phyloP scores from a whole-genome alignment of 2,329 filamentous ascomycete species.

The Huntiella moniliformis region DNA sequence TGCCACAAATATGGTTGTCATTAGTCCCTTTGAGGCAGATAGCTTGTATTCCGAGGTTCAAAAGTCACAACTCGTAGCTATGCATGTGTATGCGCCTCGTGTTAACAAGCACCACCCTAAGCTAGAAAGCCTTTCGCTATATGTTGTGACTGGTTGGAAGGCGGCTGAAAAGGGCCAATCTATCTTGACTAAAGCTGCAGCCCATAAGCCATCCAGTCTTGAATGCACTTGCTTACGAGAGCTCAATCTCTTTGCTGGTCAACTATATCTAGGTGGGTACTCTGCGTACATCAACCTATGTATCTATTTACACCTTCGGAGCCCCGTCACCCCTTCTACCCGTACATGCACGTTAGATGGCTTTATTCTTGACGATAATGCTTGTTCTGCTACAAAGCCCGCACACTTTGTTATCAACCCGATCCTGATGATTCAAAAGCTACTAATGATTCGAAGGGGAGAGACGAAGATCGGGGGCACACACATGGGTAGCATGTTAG shows the following conservation, averaged over 20 bases:
- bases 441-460: constrained; percentile 22
- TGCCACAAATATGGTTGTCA: constrained; percentile 24
- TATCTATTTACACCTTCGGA: constrained; percentile 30
- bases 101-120: constrained; percentile 19
- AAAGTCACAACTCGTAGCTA: constrained; percentile 17
- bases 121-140: constrained; percentile 29
- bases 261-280: constrained; percentile 39
- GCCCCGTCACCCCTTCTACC: constrained; percentile 12
- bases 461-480: constrained; percentile 23
- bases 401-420: constrained; percentile 19
- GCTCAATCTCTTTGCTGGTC: constrained; percentile 49
- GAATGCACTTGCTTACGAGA: constrained; percentile 20
- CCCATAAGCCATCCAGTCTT: too few relatives aligned
- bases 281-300: constrained; percentile 35
- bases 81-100: constrained; percentile 35
- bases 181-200: too few relatives aligned
- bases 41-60: constrained; percentile 24
- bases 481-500: constrained; percentile 23
- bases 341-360: constrained; percentile 17
- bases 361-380: constrained; percentile 17
- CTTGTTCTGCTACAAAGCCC: neutral
- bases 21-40: constrained; percentile 44
- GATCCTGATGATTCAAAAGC: constrained; percentile 20
- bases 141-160: constrained; percentile 18
- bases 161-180: too few relatives aligned